phyloP scores from a whole-genome alignment of 257 asterid genomes.

The Paraleonurus japonicus region DNA sequence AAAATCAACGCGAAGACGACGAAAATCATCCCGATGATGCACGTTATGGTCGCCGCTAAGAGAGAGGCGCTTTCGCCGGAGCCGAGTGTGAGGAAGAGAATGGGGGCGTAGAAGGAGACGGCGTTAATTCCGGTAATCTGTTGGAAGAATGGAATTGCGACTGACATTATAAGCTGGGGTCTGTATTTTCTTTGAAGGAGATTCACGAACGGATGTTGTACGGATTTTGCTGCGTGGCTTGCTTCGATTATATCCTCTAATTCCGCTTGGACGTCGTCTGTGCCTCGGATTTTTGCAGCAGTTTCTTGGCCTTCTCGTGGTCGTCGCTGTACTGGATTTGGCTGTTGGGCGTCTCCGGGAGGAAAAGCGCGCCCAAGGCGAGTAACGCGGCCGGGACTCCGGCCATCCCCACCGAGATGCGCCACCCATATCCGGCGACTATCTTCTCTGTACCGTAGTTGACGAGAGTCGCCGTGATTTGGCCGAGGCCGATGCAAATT shows the following conservation, averaged over 20 bases:
- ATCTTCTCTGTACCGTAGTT: slow-evolving; percentile 39
- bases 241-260: slow-evolving; percentile 34
- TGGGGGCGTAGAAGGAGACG: slow-evolving; percentile 32
- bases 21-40: slow-evolving; percentile 18
- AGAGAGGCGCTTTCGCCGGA: slow-evolving; percentile 34
- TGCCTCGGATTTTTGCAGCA: slow-evolving; percentile 28
- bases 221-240: slow-evolving; percentile 25
- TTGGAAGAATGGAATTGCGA: slow-evolving; percentile 35
- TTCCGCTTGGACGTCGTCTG: slow-evolving; percentile 31
- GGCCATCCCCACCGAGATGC: slow-evolving; percentile 35
- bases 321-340: slow-evolving; percentile 27
- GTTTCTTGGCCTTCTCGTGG: slow-evolving; percentile 14
- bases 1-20: neutral
- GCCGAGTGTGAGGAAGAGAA: slow-evolving; percentile 30
- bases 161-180: slow-evolving; percentile 37
- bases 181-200: slow-evolving; percentile 31
- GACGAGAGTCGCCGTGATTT: slow-evolving; percentile 44
- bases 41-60: slow-evolving; percentile 24
- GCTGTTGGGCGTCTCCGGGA: slow-evolving; percentile 37
- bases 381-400: slow-evolving; percentile 32
- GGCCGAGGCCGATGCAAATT: slow-evolving; percentile 50
- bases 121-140: slow-evolving; percentile 34
- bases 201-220: slow-evolving; percentile 29
- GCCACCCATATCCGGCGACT: slow-evolving; percentile 39
- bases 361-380: slow-evolving; percentile 30